These are phyloP conservation scores for Pulicaria dysenterica DNA, from an alignment of 129 eudicot species.

Conservation along the genomic window DNA sequence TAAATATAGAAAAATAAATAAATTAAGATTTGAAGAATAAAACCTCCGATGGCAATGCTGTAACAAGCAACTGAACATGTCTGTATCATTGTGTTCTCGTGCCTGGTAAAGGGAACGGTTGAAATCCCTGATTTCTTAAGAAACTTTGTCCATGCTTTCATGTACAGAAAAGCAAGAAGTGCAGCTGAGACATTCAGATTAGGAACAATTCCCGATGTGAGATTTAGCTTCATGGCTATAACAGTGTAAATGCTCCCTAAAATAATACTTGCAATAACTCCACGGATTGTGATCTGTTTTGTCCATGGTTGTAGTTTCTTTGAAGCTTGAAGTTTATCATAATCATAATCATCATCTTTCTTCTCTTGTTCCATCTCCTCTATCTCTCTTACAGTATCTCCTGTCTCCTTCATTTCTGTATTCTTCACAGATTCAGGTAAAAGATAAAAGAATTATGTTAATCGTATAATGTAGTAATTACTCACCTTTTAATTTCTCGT, in stretches of 20 bases:
- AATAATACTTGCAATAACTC: conserved; percentile 54
- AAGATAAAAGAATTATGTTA: conserved; percentile 10
- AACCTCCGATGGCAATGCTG: conserved; percentile 73
- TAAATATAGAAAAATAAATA: background rate
- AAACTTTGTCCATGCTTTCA: conserved; percentile 61
- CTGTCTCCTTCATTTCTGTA: conserved; percentile 35
- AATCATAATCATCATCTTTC: conserved; percentile 33
- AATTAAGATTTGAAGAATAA: conserved; percentile 10
- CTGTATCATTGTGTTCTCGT: conserved; percentile 90
- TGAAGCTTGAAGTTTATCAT: conserved; percentile 22
- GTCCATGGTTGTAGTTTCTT: conserved; percentile 71
- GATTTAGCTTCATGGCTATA: conserved; percentile 74
- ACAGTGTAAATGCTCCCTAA: conserved; percentile 69
- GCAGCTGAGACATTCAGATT: conserved; percentile 84
- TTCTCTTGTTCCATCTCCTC: conserved; percentile 36
- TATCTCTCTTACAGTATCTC: conserved; percentile 28
- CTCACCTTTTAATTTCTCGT: conserved; percentile 22
- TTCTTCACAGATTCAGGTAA: conserved; percentile 15
- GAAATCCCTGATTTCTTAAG: conserved; percentile 53
- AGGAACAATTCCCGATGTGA: conserved; percentile 73
- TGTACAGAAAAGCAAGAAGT: conserved; percentile 64
- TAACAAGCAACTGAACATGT: conserved; percentile 88
- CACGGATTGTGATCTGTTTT: conserved; percentile 72
- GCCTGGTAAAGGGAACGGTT: conserved; percentile 65
- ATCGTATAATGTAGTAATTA: conserved; percentile 22